These are phyloP conservation scores for Aegilops tauschii DNA, from an alignment of 176 grass and related monocot species.

Conservation along the genomic window DNA sequence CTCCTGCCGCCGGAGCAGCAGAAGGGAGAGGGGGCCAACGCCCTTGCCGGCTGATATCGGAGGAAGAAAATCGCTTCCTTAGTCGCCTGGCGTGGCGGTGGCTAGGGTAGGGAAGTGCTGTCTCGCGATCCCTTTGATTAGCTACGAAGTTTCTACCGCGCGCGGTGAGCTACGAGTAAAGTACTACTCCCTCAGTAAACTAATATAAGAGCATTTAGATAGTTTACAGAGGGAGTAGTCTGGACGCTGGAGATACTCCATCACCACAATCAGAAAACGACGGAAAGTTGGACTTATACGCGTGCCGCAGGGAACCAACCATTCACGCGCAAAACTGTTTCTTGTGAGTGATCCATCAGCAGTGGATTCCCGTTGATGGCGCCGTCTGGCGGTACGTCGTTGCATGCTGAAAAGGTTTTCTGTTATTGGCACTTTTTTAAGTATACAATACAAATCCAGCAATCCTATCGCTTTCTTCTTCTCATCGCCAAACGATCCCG, in stretches of 20 bases:
- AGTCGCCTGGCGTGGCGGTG: too few relatives aligned
- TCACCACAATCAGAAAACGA: neutral
- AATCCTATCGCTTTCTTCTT: neutral
- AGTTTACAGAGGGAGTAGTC: too few relatives aligned
- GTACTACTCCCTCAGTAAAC: too few relatives aligned
- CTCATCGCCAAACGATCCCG: neutral
- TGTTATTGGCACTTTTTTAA: neutral
- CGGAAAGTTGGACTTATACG: neutral
- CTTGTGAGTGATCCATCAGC: too few relatives aligned
- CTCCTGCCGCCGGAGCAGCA: too few relatives aligned
- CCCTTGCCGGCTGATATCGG: too few relatives aligned
- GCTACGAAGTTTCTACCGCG: neutral
- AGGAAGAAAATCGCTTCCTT: too few relatives aligned
- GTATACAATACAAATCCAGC: too few relatives aligned
- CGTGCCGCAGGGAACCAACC: neutral
- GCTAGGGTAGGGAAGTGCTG: too few relatives aligned
- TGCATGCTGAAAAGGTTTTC: neutral
- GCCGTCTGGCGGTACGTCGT: neutral
- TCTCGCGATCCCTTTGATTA: neutral
- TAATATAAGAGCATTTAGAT: too few relatives aligned
- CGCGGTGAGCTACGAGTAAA: neutral
- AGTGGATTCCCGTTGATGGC: neutral
- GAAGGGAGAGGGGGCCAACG: too few relatives aligned
- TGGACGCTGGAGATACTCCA: too few relatives aligned
- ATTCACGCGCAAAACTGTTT: neutral